These are phyloP conservation scores for Phytophthora tentaculata DNA, from an alignment of 352 stramenopile genomes.

Conservation along the genomic window DNA sequence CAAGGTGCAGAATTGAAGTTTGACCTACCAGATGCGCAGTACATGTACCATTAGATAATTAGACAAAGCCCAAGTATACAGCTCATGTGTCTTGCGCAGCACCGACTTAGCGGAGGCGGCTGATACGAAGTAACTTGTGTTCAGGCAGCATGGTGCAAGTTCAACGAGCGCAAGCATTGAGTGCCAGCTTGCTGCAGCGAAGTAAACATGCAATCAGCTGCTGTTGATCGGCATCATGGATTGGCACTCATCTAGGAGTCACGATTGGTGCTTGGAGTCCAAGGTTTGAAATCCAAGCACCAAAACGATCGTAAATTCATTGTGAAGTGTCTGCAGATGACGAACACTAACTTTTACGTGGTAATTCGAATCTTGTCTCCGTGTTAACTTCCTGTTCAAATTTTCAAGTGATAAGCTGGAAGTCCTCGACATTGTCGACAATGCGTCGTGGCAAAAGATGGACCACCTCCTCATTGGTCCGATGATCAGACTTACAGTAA, in stretches of 20 bases:
- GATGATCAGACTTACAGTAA: too few relatives aligned
- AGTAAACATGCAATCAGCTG: not conserved
- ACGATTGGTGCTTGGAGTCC: not conserved
- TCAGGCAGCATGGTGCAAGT: not conserved
- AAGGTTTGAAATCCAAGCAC: not conserved
- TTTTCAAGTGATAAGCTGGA: not conserved
- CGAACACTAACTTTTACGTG: not conserved
- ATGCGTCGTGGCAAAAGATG: not conserved
- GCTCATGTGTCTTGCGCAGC: too few relatives aligned
- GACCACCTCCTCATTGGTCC: too few relatives aligned
- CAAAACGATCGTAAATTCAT: not conserved
- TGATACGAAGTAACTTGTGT: too few relatives aligned
- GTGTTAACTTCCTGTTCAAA: not conserved
- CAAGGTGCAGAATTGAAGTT: conserved; percentile 24
- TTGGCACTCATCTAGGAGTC: not conserved
- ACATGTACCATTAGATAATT: too few relatives aligned
- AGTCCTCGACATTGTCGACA: not conserved
- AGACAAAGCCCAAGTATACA: too few relatives aligned
- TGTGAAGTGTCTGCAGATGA: not conserved
- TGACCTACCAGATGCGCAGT: conserved; percentile 14
- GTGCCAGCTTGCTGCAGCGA: not conserved
- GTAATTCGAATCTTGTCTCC: not conserved
- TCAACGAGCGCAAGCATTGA: not conserved
- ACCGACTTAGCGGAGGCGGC: too few relatives aligned
- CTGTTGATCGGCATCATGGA: not conserved